Evolutionary conservation across 2,329 filamentous ascomycete species (phyloP).

Genomic region (Shiraia bambusicola): DNA sequence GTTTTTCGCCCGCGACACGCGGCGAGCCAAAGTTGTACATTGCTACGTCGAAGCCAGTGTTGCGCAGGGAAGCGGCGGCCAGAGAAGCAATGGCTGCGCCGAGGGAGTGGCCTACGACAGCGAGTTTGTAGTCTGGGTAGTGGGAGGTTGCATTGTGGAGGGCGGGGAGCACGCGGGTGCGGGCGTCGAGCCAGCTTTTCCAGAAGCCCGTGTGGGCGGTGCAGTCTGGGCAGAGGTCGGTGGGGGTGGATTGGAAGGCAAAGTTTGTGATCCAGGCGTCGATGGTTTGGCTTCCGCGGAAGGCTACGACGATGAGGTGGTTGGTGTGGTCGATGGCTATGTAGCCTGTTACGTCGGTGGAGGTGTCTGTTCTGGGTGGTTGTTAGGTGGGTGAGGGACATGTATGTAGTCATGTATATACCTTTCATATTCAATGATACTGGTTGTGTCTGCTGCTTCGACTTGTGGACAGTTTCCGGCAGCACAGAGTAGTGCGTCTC

Average conservation of each 20-base stretch:
- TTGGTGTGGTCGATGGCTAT: conserved; percentile 50
- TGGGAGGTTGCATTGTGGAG: conserved; percentile 47
- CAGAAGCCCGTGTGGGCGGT: conserved; percentile 62
- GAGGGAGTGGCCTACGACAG: conserved; percentile 68
- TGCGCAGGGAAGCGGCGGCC: conserved; percentile 54
- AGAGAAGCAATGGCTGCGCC: conserved; percentile 66
- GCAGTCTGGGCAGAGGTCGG: conserved; percentile 51
- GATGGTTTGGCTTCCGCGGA: conserved; percentile 60
- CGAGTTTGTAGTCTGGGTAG: conserved; percentile 57
- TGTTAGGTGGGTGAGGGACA: conserved; percentile 3
- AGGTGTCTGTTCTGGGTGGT: conserved; percentile 10
- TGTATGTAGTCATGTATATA: conserved; percentile 4
- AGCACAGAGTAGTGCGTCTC: conserved; percentile 48
- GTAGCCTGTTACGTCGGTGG: conserved; percentile 51
- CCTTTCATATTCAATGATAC: conserved; percentile 48
- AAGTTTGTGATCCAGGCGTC: conserved; percentile 64
- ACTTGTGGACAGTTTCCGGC: conserved; percentile 53
- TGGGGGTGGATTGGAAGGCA: conserved; percentile 46
- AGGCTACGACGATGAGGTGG: conserved; percentile 58
- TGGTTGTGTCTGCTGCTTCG: conserved; percentile 47
- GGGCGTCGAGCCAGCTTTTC: conserved; percentile 59
- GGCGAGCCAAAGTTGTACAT: conserved; percentile 66
- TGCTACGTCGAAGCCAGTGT: conserved; percentile 20
- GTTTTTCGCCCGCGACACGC: conserved; percentile 63
- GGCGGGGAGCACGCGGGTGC: conserved; percentile 44